Conservation (phyloP, 2,329 filamentous ascomycete species). For the Fusarium illudens region DNA sequence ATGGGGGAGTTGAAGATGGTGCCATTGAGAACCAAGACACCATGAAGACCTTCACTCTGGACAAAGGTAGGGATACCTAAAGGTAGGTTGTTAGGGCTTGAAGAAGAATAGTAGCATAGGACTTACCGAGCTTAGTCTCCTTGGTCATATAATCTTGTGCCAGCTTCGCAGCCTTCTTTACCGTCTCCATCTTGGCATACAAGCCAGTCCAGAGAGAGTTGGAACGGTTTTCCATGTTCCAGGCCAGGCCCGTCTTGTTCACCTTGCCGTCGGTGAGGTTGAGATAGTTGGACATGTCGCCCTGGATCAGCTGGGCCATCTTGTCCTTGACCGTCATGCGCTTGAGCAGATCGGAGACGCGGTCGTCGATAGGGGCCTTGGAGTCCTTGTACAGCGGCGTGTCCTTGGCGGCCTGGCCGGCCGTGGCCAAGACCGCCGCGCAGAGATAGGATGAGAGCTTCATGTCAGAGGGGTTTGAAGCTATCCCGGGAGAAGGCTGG, state of each 20-base stretch:
- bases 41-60: conserved; percentile 79
- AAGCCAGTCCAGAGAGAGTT: conserved; percentile 78
- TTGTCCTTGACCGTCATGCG: conserved; percentile 82
- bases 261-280: conserved; percentile 72
- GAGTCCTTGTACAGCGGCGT: conserved; percentile 69
- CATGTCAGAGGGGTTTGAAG: conserved; percentile 36
- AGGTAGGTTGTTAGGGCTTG: not conserved
- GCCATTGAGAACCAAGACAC: conserved; percentile 74
- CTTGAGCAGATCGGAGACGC: conserved; percentile 72
- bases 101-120: conserved; percentile 42
- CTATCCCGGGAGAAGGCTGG: conserved; percentile 8
- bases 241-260: conserved; percentile 72
- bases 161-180: conserved; percentile 68
- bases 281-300: conserved; percentile 78
- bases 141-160: conserved; percentile 75
- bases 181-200: conserved; percentile 68
- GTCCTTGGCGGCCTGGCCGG: conserved; percentile 38
- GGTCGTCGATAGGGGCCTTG: conserved; percentile 66
- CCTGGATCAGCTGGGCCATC: conserved; percentile 72
- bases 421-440: conserved; percentile 36
- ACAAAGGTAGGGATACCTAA: conserved; percentile 75
- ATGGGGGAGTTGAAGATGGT: conserved; percentile 85
- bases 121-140: conserved; percentile 45
- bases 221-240: conserved; percentile 71
- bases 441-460: conserved; percentile 41